Base-by-base conservation (phyloP, 1,284 basidiomycete genomes). In the Cutaneotrichosporon mucoides region DNA sequence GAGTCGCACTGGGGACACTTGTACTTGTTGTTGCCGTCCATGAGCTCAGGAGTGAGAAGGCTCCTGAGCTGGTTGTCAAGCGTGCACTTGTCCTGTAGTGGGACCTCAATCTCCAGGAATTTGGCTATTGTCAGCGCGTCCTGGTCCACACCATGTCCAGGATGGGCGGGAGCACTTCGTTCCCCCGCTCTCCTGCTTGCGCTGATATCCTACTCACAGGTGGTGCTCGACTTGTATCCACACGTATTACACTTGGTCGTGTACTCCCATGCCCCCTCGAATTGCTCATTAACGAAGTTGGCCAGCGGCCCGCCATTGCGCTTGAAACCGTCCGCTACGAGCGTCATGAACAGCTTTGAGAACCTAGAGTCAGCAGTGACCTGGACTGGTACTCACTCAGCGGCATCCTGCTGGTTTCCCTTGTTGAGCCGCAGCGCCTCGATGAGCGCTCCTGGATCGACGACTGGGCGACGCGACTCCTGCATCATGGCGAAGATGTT, bases 381-480 rank as follows among this genome's bases (percentile, higher is more conserved):
- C n/a, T n/a, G n/a, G n/a, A n/a, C n/a, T n/a, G n/a, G n/a, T n/a
- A 79, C 84, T 61, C 68, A 93, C 90, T 96, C 92, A 75, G 92
- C 90, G 37, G 92, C 92, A 79, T 96, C 92, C 78, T 96, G 92
- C 71, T 96, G 92, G 71, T 92, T 88, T 1, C 85, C 83, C 9
- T 86, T 86, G 42, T 87, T 83, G 44, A 96, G 79, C 60, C 86
- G 84, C 55, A 96, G 79, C 65, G 89, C 88, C 69, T 92, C 87
- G 9, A 93, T 87, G 34, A 96, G 82, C 61, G 86, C 87, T 9
- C 81, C 79, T 0, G 93, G 92, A 73, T 95, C 91, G 71, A 88
- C 92, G 0, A 87, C 85, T 46, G 77, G 82, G 65, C 85, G 81
- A 3, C 80, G 80, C 56, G 88, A 84, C 60, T 85, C 81, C 72